phyloP scores from a whole-genome alignment of 2,329 filamentous ascomycete genomes.

The Amylocarpus encephaloides region DNA sequence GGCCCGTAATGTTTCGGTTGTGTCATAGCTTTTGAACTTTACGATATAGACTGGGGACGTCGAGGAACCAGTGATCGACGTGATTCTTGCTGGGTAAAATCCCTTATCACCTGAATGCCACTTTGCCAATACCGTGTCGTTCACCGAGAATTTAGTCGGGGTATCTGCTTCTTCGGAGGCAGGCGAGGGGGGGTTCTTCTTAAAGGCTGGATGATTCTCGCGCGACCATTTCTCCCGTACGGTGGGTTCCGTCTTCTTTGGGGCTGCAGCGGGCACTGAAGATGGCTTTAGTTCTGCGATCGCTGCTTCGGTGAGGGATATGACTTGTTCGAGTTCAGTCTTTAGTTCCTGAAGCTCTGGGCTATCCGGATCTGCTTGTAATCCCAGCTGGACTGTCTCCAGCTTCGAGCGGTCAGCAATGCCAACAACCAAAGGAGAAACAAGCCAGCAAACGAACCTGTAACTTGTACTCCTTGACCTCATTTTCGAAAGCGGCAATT shows the following conservation, averaged over 20 bases:
- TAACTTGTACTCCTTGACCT: conserved; percentile 54
- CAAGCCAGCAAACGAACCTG: conserved; percentile 39
- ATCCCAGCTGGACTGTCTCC: conserved; percentile 67
- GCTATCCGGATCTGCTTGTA: conserved; percentile 76
- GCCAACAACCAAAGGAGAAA: neutral
- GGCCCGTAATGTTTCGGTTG: conserved; percentile 71
- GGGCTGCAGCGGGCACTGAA: conserved; percentile 35
- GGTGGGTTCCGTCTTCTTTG: conserved; percentile 42
- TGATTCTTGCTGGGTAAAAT: conserved; percentile 90
- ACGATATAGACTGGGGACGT: conserved; percentile 88
- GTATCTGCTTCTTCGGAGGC: conserved; percentile 44
- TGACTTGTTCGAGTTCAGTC: conserved; percentile 74
- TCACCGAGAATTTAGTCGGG: conserved; percentile 66
- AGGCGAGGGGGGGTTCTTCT: conserved; percentile 46
- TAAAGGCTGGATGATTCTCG: conserved; percentile 74
- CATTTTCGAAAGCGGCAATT: conserved; percentile 32
- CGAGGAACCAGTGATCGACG: conserved; percentile 87
- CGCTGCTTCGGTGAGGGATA: conserved; percentile 70
- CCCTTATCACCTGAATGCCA: conserved; percentile 84
- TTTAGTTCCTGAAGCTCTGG: conserved; percentile 70
- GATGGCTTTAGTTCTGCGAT: conserved; percentile 71
- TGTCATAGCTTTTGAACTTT: conserved; percentile 88
- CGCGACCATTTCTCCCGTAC: conserved; percentile 69
- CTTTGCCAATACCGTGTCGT: conserved; percentile 84
- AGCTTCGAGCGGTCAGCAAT: conserved; percentile 45